These are phyloP conservation scores for Vitis hybrid DNA, from an alignment of 177 flowering plant genomes.

Conservation along the genomic window DNA sequence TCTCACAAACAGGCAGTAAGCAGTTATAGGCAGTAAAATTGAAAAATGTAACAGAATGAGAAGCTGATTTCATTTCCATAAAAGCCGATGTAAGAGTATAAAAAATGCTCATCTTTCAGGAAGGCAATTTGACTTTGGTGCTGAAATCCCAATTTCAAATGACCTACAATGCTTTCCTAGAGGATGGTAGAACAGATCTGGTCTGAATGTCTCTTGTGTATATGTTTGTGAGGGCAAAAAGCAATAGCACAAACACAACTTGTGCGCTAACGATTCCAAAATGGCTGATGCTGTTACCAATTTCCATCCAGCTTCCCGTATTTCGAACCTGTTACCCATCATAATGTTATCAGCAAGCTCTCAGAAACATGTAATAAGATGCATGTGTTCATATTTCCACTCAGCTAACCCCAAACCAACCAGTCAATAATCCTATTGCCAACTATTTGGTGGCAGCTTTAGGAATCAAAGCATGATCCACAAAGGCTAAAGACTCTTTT, in stretches of 20 bases:
- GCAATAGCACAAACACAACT: conserved; percentile 86
- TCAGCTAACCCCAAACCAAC: neutral
- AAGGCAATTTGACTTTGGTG: neutral
- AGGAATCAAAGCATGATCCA: neutral
- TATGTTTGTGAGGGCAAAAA: conserved; percentile 82
- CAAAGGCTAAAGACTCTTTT: neutral
- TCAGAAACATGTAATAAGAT: neutral
- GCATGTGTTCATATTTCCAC: too few relatives aligned
- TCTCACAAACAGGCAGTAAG: too few relatives aligned
- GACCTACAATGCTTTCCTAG: conserved; percentile 54
- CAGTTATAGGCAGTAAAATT: neutral
- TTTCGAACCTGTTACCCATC: conserved; percentile 59
- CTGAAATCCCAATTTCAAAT: neutral
- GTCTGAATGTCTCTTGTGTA: conserved; percentile 78
- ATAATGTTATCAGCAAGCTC: neutral
- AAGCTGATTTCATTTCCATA: neutral
- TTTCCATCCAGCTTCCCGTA: conserved; percentile 99
- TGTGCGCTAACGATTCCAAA: conserved; percentile 97
- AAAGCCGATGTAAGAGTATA: neutral
- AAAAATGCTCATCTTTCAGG: neutral
- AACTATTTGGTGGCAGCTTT: neutral
- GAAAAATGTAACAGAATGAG: neutral
- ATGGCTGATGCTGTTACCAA: conserved; percentile 97
- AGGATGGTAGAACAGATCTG: conserved; percentile 29
- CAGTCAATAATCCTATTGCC: neutral